These are phyloP conservation scores for Bothriochloa decipiens DNA, from an alignment of 176 grass and related monocot species.

Conservation along the genomic window DNA sequence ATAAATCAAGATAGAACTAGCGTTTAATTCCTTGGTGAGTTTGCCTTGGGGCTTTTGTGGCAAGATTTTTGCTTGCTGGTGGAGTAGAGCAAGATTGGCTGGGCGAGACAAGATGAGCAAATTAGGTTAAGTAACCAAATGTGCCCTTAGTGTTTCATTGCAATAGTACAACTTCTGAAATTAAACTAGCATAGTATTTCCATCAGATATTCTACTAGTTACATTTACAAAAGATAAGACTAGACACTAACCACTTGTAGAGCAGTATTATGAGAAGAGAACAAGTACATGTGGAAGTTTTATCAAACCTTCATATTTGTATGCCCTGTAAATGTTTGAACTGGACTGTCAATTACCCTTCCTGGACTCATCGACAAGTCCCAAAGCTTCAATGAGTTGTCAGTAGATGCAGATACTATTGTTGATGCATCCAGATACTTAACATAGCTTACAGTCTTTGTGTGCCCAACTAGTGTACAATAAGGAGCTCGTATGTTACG, in stretches of 20 bases:
- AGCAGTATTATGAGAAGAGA: slow-evolving; percentile 2
- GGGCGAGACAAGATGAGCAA: too few relatives aligned
- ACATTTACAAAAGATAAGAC: neutral
- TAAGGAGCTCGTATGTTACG: slow-evolving; percentile 76
- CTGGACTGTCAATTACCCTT: slow-evolving; percentile 62
- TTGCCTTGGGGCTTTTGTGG: too few relatives aligned
- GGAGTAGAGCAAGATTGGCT: too few relatives aligned
- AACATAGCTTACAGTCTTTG: slow-evolving; percentile 95
- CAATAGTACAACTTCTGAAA: neutral
- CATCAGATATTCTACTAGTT: neutral
- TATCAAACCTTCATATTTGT: slow-evolving; percentile 89
- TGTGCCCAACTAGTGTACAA: slow-evolving; percentile 73
- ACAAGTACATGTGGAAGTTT: neutral
- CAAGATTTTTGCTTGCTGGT: too few relatives aligned
- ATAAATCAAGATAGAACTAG: too few relatives aligned
- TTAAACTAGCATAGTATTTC: neutral
- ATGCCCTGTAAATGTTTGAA: slow-evolving; percentile 92
- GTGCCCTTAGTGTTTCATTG: too few relatives aligned
- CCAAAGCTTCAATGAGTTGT: slow-evolving; percentile 92
- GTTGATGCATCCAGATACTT: slow-evolving; percentile 84
- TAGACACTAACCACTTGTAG: slow-evolving; percentile 25
- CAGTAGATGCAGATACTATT: slow-evolving; percentile 84
- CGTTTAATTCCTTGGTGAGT: too few relatives aligned
- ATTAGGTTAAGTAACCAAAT: too few relatives aligned
- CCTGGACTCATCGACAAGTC: slow-evolving; percentile 62